A percentile compares a stretch with the other conserved stretches of the same genome.
Conservation (phyloP, 148 eudicot species). For the Talinum fruticosum region DNA sequence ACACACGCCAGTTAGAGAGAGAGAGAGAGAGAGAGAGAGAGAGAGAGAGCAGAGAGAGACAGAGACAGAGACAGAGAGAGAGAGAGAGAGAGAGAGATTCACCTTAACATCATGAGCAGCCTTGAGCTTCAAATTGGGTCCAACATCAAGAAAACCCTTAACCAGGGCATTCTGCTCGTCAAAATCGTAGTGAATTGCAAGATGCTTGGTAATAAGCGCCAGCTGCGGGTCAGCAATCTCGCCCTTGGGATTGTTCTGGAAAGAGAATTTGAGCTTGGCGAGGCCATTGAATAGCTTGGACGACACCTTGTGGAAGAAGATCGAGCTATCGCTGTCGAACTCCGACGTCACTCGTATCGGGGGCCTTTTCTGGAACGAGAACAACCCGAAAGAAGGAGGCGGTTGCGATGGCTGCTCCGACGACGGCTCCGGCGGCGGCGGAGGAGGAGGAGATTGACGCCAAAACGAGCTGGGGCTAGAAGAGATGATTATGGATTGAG, state of each 20-base stretch:
- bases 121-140: conserved; percentile 48
- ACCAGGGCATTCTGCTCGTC: conserved; percentile 64
- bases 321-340: conserved; percentile 69
- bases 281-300: conserved; percentile 66
- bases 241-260: conserved; percentile 56
- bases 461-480: conserved; percentile 10
- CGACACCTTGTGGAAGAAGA: conserved; percentile 67
- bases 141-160: conserved; percentile 47
- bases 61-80: neutral
- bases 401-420: conserved; percentile 12
- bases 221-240: conserved; percentile 62
- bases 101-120: conserved; percentile 59
- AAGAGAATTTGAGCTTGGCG: conserved; percentile 68
- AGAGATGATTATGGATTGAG: conserved; percentile 14
- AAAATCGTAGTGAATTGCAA: conserved; percentile 62
- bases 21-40: too few species aligned
- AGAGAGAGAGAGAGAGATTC: neutral
- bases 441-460: conserved; percentile 15
- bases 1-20: too few species aligned
- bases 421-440: conserved; percentile 19
- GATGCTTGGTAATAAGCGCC: conserved; percentile 48
- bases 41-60: too few species aligned
- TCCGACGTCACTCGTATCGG: conserved; percentile 63
- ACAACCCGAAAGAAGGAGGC: conserved; percentile 27
- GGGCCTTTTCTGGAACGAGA: conserved; percentile 46